Base-by-base conservation (phyloP, 78 protist species). In the Bodo saltans region DNA sequence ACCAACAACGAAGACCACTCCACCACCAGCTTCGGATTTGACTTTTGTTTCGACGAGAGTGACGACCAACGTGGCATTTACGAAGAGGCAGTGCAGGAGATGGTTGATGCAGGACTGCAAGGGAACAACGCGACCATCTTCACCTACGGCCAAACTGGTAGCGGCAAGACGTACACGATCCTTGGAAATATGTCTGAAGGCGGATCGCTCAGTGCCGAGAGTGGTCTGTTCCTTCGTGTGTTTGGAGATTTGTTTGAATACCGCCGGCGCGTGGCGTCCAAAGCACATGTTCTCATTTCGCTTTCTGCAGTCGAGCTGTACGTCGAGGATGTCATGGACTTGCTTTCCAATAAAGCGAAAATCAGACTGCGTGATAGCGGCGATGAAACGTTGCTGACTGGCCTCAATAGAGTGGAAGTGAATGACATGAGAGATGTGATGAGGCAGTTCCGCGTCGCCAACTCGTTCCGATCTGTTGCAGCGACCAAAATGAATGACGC, bases 71-170 rank as follows among this genome's bases (percentile, higher is more conserved):
- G 17, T 8, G 78, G 8, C 23, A 34, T 81, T 1, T 81, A 81
- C 85, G 35, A 81, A 1, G 79, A 84, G n/a, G 74, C 79, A 0
- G 81, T 28, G 34, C 68, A 41, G 32, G 67, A 83, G 25, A 1
- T 90, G 11, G 88, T 93, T 30, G 83, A 87, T 3, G 41, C 74
- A 67, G 92, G 89, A 3, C 40, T 93, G 28, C 52, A 73, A 11
- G 95, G 95, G 38, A 88, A 83, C 80, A 91, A 93, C 71, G 87
- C 90, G 23, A 84, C 93, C 25, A 88, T 93, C 27, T 89, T 93
- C 78, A 89, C 93, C 35, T 93, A 93, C 83, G 96, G 96, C 33
- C 91, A 88, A 40, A 81, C 85, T 3, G 85, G 85, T 21, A 70
- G 70, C 42, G 84, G 84, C 47, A 79, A 79, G 68, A 79, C 84